Evolutionary conservation across 306 rosid genomes (phyloP).

Genomic region (Cicer bijugum): DNA sequence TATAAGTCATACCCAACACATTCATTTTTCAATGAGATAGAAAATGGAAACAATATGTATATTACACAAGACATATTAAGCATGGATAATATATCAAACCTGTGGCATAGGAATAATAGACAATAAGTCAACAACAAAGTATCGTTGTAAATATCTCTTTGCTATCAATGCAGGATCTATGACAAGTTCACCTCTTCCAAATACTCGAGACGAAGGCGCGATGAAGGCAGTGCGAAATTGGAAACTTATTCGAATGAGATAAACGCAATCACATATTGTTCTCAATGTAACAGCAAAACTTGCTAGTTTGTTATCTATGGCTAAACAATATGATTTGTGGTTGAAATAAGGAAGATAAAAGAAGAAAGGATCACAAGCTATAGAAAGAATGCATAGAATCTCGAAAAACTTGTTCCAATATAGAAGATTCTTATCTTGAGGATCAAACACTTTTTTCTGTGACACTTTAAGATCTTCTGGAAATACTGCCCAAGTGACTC

Average conservation of each 20-base stretch:
- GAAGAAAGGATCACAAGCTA: slow-evolving; percentile 84
- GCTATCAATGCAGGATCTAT: slow-evolving; percentile 83
- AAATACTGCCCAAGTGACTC: slow-evolving; percentile 67
- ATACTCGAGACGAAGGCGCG: slow-evolving; percentile 89
- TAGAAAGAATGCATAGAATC: slow-evolving; percentile 72
- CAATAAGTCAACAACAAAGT: slow-evolving; percentile 71
- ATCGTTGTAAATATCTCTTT: slow-evolving; percentile 66
- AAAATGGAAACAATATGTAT: background rate
- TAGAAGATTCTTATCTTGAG: slow-evolving; percentile 80
- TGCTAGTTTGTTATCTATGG: slow-evolving; percentile 68
- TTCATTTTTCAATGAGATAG: background rate
- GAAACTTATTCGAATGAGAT: slow-evolving; percentile 71
- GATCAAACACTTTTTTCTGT: slow-evolving; percentile 70
- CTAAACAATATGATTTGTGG: slow-evolving; percentile 65
- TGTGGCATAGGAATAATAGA: slow-evolving; percentile 85
- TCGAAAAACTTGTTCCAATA: slow-evolving; percentile 85
- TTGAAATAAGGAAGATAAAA: slow-evolving; percentile 85
- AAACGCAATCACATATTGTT: slow-evolving; percentile 60
- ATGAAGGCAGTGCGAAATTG: slow-evolving; percentile 87
- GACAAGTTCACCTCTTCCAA: slow-evolving; percentile 97
- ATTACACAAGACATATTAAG: background rate
- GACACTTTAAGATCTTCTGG: slow-evolving; percentile 83
- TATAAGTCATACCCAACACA: no score
- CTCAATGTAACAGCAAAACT: slow-evolving; percentile 53
- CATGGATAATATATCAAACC: slow-evolving; percentile 58